Percentiles rank a stretch among this genome's conserved stretches.
Conservation (phyloP, 2,329 filamentous ascomycete genomes). For the Aspergillus jensenii region DNA sequence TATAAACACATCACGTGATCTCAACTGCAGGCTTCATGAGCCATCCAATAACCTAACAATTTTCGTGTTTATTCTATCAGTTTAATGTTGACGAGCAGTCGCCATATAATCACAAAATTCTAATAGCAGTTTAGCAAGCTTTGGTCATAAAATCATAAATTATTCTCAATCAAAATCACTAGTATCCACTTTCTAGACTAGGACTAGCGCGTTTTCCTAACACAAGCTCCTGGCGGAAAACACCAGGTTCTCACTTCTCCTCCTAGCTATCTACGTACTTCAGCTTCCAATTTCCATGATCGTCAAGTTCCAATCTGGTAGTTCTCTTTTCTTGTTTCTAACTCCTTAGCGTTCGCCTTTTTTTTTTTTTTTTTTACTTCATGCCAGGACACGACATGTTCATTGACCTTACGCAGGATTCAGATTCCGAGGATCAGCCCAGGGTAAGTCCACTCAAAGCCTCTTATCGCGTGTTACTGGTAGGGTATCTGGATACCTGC, state of each 20-base stretch:
- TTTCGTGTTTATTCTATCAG: too few species aligned
- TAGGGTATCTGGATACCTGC: background rate
- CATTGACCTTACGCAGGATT: constrained; percentile 28
- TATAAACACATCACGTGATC: too few species aligned
- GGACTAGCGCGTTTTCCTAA: background rate
- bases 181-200: background rate
- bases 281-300: background rate
- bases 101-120: too few species aligned
- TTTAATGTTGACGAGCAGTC: too few species aligned
- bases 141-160: too few species aligned
- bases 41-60: too few species aligned
- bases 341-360: background rate
- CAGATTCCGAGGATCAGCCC: constrained; percentile 20
- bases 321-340: background rate
- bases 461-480: background rate
- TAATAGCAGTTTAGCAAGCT: too few species aligned
- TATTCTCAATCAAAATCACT: background rate
- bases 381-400: constrained; percentile 16
- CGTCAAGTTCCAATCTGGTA: background rate
- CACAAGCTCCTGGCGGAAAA: background rate
- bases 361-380: background rate
- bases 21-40: too few species aligned
- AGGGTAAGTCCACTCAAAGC: constrained; percentile 8
- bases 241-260: background rate
- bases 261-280: background rate